Conservation (phyloP, 1,139 yeast species). For the Hemisphaericaspora xylanilytica region DNA sequence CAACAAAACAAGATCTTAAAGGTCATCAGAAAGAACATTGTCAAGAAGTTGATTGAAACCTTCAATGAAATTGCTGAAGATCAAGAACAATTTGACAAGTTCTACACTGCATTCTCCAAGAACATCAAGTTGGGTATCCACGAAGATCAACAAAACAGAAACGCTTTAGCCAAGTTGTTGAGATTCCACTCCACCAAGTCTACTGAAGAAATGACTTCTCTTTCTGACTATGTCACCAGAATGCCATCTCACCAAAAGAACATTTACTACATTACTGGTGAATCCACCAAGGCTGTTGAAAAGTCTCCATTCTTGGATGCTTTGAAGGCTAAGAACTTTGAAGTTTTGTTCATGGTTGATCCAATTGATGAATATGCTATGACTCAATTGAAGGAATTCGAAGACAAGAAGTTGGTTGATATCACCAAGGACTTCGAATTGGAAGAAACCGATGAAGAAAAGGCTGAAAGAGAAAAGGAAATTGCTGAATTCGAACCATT, state of each 20-base stretch:
- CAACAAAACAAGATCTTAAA: constrained; percentile 99
- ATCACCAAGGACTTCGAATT: constrained; percentile 98
- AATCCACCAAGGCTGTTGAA: constrained; percentile 95
- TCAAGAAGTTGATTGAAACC: constrained; percentile 97
- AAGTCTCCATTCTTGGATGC: constrained; percentile 99
- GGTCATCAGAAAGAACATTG: constrained; percentile 98
- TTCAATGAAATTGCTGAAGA: constrained; percentile 99
- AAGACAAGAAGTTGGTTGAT: constrained; percentile 98
- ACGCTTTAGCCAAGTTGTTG: constrained; percentile 90
- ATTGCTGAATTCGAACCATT: constrained; percentile 88
- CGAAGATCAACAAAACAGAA: constrained; percentile 98
- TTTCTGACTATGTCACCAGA: constrained; percentile 96
- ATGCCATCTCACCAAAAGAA: constrained; percentile 99
- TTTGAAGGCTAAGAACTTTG: constrained; percentile 97
- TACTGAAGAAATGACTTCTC: constrained; percentile 87
- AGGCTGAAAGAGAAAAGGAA: constrained; percentile 90
- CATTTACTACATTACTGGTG: constrained; percentile 99
- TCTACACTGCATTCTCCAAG: constrained; percentile 97
- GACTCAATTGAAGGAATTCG: constrained; percentile 99
- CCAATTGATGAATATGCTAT: constrained; percentile 99
- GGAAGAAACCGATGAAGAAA: constrained; percentile 99
- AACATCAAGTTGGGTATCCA: constrained; percentile 98
- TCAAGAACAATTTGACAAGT: constrained; percentile 96
- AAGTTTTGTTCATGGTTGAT: constrained; percentile 95
- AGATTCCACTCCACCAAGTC: constrained; percentile 98